Evolutionary conservation across 108 stramenopile genomes (phyloP).

Genomic region (Skeletonema marinoi): DNA sequence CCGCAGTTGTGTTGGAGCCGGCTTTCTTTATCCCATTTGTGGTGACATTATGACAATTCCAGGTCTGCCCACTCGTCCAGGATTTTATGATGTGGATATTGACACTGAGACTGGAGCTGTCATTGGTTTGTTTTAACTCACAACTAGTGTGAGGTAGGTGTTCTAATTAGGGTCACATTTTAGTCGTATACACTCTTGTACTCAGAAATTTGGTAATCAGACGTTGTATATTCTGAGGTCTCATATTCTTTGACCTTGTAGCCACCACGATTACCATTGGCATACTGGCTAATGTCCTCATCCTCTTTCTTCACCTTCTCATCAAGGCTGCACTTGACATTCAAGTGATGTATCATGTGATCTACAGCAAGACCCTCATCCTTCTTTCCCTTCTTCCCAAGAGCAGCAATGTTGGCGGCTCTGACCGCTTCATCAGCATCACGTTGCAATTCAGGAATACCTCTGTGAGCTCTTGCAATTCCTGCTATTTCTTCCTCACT

Average conservation of each 20-base stretch:
- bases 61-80: conserved; percentile 97
- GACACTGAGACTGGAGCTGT: conserved; percentile 93
- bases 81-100: conserved; percentile 98
- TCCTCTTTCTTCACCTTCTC: conserved; percentile 11
- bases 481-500: conserved; percentile 25
- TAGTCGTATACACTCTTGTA: conserved; percentile 46
- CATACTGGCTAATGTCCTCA: conserved; percentile 15
- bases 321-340: background rate
- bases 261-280: conserved; percentile 20
- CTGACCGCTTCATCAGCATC: conserved; percentile 2
- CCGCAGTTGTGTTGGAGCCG: conserved; percentile 95
- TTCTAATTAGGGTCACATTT: background rate
- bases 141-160: background rate
- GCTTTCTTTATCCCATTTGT: conserved; percentile 96
- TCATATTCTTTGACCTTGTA: conserved; percentile 37
- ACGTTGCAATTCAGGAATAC: background rate
- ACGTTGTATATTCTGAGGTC: conserved; percentile 15
- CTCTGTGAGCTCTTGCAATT: conserved; percentile 18
- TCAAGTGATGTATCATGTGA: background rate
- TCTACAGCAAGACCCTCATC: conserved; percentile 43
- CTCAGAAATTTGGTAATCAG: conserved; percentile 31
- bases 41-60: conserved; percentile 99
- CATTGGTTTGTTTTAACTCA: conserved; percentile 91
- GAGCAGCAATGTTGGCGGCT: conserved; percentile 16
- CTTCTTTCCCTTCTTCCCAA: background rate